phyloP scores from a whole-genome alignment of 345 rosid genomes.

The Microthlaspi erraticum region DNA sequence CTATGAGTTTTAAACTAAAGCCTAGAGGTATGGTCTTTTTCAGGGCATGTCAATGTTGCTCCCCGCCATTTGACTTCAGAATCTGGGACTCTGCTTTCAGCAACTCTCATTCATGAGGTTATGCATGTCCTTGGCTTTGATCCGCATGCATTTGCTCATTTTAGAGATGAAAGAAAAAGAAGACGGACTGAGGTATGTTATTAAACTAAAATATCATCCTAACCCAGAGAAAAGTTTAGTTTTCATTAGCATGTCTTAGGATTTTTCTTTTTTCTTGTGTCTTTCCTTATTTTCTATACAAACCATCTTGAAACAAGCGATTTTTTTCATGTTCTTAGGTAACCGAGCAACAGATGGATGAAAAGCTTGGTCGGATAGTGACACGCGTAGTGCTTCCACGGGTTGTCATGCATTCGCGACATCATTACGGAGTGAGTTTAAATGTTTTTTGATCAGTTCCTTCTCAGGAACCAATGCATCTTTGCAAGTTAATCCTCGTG shows the following conservation, averaged over 20 bases:
- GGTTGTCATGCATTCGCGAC: slow-evolving; percentile 93
- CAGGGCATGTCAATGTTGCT: slow-evolving; percentile 99
- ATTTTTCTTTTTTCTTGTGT: slow-evolving; percentile 2
- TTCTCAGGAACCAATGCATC: slow-evolving; percentile 1
- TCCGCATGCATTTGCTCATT: slow-evolving; percentile 98
- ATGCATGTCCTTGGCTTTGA: slow-evolving; percentile 99
- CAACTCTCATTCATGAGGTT: slow-evolving; percentile 98
- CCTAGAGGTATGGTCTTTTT: slow-evolving; percentile 26
- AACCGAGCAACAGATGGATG: slow-evolving; percentile 84
- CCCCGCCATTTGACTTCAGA: slow-evolving; percentile 99
- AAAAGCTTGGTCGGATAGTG: slow-evolving; percentile 89
- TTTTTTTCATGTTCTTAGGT: slow-evolving; percentile 56
- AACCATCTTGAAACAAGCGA: not conserved
- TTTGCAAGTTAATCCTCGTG: too few relatives aligned
- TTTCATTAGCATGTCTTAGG: not conserved
- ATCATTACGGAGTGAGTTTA: slow-evolving; percentile 87
- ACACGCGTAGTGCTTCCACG: slow-evolving; percentile 97
- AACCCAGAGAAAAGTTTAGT: not conserved
- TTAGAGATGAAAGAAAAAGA: slow-evolving; percentile 97
- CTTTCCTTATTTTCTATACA: not conserved
- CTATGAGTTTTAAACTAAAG: slow-evolving; percentile 28
- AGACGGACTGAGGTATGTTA: slow-evolving; percentile 80
- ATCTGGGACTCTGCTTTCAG: slow-evolving; percentile 95
- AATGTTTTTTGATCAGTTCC: not conserved
- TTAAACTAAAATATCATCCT: slow-evolving; percentile 11